These are phyloP conservation scores for Coemansia sp. DNA, from an alignment of 192 early-diverging fungal genomes.

Conservation along the genomic window DNA sequence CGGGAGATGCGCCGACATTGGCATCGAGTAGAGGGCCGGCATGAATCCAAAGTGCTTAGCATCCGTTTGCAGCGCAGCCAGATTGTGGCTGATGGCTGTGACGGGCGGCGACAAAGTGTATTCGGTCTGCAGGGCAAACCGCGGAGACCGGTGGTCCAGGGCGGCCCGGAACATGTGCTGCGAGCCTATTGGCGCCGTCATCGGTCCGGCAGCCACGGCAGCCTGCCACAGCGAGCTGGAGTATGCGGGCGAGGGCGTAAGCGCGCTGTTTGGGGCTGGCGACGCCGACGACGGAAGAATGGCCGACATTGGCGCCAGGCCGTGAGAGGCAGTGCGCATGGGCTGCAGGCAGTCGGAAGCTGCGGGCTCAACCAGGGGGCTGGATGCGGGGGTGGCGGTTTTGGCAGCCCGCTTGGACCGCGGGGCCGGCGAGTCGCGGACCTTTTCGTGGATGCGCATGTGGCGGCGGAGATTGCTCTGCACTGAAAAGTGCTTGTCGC, in stretches of 20 bases:
- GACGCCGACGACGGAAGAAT: background rate
- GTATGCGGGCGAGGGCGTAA: conserved; percentile 6
- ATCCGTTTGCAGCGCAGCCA: conserved; percentile 7
- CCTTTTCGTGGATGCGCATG: conserved; percentile 48
- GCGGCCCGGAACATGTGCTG: background rate
- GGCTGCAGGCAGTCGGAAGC: conserved; percentile 10
- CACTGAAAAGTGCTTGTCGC: conserved; percentile 54
- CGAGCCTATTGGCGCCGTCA: conserved; percentile 22
- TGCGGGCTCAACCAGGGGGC: background rate
- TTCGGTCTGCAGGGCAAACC: conserved; percentile 6
- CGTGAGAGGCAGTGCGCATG: background rate
- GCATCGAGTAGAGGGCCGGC: background rate
- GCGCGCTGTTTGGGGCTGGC: background rate
- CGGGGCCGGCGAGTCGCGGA: conserved; percentile 1
- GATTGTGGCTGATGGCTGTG: background rate
- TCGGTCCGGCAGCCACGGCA: conserved; percentile 8
- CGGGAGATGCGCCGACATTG: conserved; percentile 11
- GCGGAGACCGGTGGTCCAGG: conserved; percentile 9
- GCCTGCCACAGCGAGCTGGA: conserved; percentile 8
- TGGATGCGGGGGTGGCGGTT: conserved; percentile 6
- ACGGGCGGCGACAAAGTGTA: conserved; percentile 1
- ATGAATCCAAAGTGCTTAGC: conserved; percentile 11
- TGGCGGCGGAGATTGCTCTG: conserved; percentile 54
- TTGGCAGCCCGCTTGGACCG: conserved; percentile 1
- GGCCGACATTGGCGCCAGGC: conserved; percentile 3